phyloP scores from a whole-genome alignment of 352 stramenopile species.

The Phytophthora ramorum region DNA sequence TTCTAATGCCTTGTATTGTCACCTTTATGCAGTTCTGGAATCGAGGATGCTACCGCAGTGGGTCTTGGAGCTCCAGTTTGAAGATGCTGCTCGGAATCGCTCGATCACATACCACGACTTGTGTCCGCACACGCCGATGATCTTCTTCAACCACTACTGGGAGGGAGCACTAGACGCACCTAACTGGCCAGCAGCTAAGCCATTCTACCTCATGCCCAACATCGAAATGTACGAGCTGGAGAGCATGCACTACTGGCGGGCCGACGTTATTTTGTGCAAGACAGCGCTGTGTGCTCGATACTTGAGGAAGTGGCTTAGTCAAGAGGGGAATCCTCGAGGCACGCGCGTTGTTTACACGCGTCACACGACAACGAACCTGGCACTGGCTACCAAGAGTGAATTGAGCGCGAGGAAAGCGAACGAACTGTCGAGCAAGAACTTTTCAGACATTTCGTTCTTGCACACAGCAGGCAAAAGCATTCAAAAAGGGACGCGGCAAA shows the following conservation, averaged over 20 bases:
- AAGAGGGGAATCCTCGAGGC: conserved; percentile 54
- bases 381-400: conserved; percentile 16
- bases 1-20: background rate
- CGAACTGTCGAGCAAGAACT: conserved; percentile 41
- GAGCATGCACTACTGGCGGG: conserved; percentile 38
- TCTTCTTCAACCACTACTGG: conserved; percentile 61
- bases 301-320: conserved; percentile 45
- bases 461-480: conserved; percentile 55
- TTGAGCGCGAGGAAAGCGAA: conserved; percentile 8
- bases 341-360: conserved; percentile 56
- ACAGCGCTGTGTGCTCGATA: conserved; percentile 42
- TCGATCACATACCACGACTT: conserved; percentile 50
- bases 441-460: conserved; percentile 43
- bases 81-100: conserved; percentile 16
- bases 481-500: conserved; percentile 49
- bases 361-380: conserved; percentile 50
- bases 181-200: conserved; percentile 36
- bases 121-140: conserved; percentile 43
- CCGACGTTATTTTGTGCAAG: conserved; percentile 51
- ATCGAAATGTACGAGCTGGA: conserved; percentile 58
- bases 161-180: conserved; percentile 19
- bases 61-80: conserved; percentile 36
- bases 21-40: conserved; percentile 30
- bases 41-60: conserved; percentile 46
- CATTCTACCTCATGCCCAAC: conserved; percentile 49